Evolutionary conservation across 306 rosid species (phyloP), one percentile per base, ranked within the genome.

Genomic region (Abrus pulchellus): DNA sequence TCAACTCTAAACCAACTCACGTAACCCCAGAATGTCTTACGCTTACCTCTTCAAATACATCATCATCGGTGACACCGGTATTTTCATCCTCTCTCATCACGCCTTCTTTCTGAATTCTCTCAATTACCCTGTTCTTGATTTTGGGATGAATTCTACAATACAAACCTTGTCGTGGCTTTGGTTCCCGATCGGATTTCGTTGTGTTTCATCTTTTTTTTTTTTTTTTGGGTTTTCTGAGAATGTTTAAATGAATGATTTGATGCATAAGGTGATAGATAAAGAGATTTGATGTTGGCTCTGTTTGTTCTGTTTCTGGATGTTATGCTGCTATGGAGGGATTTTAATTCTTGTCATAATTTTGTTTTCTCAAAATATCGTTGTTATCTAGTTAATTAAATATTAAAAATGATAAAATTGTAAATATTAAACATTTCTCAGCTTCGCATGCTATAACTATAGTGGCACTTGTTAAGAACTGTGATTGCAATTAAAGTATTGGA

Each of bases 41-140:
- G 99, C 97, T 0, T 95, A 95, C 29, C 97, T 95, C 28, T 95
- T 95, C 97, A 95, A 95, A 88, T 95, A 95, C 85, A 95, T 95
- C 89, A 95, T 95, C 87, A 95, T 95, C 88, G 99, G 98, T 33
- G 99, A 95, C 75, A 95, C 99, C 41, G 99, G 99, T 95, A 89
- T 56, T 61, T 30, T 32, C 8, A 27, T 55, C 36, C 6, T 50
- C 56, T 6, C 30, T 32, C 7, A 62, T 75, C 53, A 34, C 11
- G 29, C 47, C 34, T 52, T 69, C 8, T 68, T 44, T 2, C 9
- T 30, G 2, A 50, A 67, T 76, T 50, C 55, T 72, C 73, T 30
- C 44, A 14, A 75, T 20, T 28, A 7, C 20, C 60, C 12, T 20
- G 1, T 0, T 6, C 3, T 29, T 7, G 40, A 2, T 56, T 3